Base-by-base conservation (phyloP, 164 flowering plant species). In the Sedum album region DNA sequence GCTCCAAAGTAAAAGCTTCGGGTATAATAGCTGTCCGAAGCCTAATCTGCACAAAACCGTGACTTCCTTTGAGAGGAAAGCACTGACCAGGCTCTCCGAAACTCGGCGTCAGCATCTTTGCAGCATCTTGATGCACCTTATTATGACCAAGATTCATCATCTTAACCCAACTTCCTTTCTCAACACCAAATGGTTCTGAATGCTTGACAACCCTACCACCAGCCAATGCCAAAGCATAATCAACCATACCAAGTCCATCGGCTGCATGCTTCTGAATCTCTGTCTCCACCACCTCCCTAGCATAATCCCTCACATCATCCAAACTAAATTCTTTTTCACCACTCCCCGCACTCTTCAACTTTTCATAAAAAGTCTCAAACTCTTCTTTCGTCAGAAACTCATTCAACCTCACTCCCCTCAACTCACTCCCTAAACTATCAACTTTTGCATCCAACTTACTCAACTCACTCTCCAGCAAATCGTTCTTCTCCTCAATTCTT, bases 21-120 rank as follows among this genome's bases (percentile, higher is more conserved):
- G 96, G 93, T 39, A 91, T 48, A 41, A 91, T 85, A 3, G 89
- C 84, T 0, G 86, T 74, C 69, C 93, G 82, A 53, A 91, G 80
- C 78, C 67, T 82, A 42, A 91, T 79, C 70, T 81, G 78, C 26
- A 89, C 92, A 76, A 83, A 91, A 3, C 97, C 97, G 63, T 67
- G 75, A 69, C 77, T 80, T 39, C 97, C 97, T 65, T 79, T 84
- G 69, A 91, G 77, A 2, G 97, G 76, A 66, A 89, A 91, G 69
- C 97, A 91, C 73, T 85, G 82, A n/a, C 97, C 97, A 21, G 97
- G 97, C 81, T 89, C 87, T 39, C 97, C 97, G 80, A 91, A 91
- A 76, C 97, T 91, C 0, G 97, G 97, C 30, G 30, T 78, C 77
- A 91, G 65, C 89, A 91, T 82, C 80, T 78, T 88, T 4, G 49